These are phyloP conservation scores for Canna indica DNA, from an alignment of 176 grass and related monocot genomes.

Conservation along the genomic window DNA sequence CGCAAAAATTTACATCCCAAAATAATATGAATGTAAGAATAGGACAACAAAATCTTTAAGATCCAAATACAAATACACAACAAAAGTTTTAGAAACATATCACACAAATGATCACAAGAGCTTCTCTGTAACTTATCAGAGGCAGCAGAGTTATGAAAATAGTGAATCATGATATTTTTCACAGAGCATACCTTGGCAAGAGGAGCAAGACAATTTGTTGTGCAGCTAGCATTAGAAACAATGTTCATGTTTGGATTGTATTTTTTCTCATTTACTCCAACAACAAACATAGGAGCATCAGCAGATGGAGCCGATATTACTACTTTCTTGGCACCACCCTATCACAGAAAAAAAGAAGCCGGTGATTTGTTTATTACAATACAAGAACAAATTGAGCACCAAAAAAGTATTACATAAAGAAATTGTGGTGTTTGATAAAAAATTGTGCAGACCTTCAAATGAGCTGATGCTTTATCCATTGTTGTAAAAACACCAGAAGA, in stretches of 20 bases:
- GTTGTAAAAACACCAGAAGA: constrained; percentile 96
- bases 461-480: constrained; percentile 60
- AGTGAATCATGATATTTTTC: not conserved
- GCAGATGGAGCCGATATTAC: constrained; percentile 94
- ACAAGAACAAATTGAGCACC: not conserved
- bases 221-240: constrained; percentile 97
- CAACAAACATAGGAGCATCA: constrained; percentile 99
- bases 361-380: no score
- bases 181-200: constrained; percentile 65
- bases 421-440: constrained; percentile 1
- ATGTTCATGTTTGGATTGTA: constrained; percentile 84
- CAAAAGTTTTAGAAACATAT: not conserved
- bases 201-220: constrained; percentile 97
- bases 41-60: not conserved
- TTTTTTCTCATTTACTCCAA: constrained; percentile 85
- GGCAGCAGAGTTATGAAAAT: no score
- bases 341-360: not conserved
- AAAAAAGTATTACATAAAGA: not conserved
- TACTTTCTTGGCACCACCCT: constrained; percentile 98
- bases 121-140: no score
- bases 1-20: not conserved
- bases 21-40: not conserved
- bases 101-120: not conserved
- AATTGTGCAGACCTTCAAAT: constrained; percentile 58
- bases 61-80: not conserved